Evolutionary conservation across 495 filamentous ascomycete genomes (phyloP).

Genomic region (Aspergillus leporis): DNA sequence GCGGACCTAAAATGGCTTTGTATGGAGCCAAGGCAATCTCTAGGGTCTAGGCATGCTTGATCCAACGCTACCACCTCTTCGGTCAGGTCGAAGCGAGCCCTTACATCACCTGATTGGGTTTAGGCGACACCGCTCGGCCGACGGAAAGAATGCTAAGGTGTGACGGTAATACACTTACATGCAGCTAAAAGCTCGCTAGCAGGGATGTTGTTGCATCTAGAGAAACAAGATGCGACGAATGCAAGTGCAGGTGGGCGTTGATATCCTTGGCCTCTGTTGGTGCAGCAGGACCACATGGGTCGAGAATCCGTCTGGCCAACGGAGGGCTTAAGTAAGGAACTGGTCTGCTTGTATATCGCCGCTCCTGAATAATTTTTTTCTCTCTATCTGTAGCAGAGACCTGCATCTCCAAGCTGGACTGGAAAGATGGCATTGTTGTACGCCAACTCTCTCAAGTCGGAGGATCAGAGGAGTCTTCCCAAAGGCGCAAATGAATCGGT

Average conservation of each 20-base stretch:
- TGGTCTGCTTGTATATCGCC: not conserved
- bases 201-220: not conserved
- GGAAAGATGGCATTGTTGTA: not conserved
- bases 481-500: conserved; percentile 8
- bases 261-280: not conserved
- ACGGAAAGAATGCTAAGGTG: not conserved
- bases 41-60: not conserved
- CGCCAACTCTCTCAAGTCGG: not conserved
- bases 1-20: not conserved
- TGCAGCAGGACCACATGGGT: not conserved
- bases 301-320: not conserved
- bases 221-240: conserved; percentile 7
- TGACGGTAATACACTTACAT: conserved; percentile 4
- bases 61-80: not conserved
- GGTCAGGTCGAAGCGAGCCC: conserved; percentile 12
- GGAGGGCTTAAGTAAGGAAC: not conserved
- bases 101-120: not conserved
- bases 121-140: not conserved
- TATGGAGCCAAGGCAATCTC: not conserved
- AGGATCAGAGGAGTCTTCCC: not conserved
- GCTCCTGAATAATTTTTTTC: not conserved
- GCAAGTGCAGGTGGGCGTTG: not conserved
- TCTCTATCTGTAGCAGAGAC: no score
- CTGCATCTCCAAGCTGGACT: not conserved
- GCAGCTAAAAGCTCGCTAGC: conserved; percentile 3